Evolutionary conservation across 768 basidiomycete genomes (phyloP).

Genomic region (Lentinula guzmanii): DNA sequence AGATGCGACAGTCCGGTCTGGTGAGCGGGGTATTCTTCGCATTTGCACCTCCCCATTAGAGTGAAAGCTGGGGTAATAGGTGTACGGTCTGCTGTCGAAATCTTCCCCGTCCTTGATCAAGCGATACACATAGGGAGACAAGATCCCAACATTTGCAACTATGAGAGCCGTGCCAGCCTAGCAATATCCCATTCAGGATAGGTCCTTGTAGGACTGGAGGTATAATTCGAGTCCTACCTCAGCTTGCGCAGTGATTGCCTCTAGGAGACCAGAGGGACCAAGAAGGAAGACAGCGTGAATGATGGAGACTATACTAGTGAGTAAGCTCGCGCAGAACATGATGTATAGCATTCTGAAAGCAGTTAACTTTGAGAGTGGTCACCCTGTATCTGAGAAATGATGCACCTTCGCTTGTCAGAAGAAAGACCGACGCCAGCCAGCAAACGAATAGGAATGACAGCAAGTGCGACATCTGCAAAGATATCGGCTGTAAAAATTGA

Average conservation of each 20-base stretch:
- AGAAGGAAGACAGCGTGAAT: slow-evolving; percentile 8
- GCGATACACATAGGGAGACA: slow-evolving; percentile 4
- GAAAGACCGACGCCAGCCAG: slow-evolving; percentile 1
- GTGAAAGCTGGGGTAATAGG: neutral
- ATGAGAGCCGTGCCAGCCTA: slow-evolving; percentile 8
- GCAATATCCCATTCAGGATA: neutral
- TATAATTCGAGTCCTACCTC: neutral
- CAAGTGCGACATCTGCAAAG: slow-evolving; percentile 5
- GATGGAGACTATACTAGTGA: slow-evolving; percentile 6
- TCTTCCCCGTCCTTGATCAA: slow-evolving; percentile 1
- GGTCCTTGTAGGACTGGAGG: neutral
- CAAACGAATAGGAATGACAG: slow-evolving; percentile 7
- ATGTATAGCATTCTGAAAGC: slow-evolving; percentile 5
- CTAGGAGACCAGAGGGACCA: slow-evolving; percentile 6
- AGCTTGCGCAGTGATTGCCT: slow-evolving; percentile 7
- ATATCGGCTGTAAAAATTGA: slow-evolving; percentile 2
- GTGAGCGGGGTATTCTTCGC: neutral
- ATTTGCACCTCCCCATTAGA: slow-evolving; percentile 5
- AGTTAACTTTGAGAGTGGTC: neutral
- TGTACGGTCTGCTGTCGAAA: slow-evolving; percentile 7
- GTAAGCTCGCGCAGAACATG: slow-evolving; percentile 7
- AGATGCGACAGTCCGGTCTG: neutral
- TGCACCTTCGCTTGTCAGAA: neutral
- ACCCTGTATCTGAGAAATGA: neutral
- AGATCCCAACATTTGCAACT: slow-evolving; percentile 4